Conservation (phyloP, 176 grass and related monocot species). For the Avena sativa region DNA sequence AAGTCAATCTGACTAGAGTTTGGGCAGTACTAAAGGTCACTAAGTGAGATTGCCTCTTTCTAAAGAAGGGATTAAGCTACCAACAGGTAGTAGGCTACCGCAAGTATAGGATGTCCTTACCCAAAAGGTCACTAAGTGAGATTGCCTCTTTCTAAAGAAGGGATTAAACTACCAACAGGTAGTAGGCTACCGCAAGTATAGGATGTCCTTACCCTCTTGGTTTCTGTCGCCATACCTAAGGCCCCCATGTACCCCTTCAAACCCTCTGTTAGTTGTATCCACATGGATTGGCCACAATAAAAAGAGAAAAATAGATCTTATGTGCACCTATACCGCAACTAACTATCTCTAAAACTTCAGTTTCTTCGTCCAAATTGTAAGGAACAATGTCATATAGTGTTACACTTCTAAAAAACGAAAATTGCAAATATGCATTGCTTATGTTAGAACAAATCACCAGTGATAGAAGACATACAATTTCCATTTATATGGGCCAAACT, state of each 20-base stretch:
- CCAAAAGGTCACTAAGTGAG: not conserved
- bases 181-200: not conserved
- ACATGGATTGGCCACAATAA: not conserved
- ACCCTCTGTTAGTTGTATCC: no score
- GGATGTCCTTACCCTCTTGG: not conserved
- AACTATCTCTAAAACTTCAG: not conserved
- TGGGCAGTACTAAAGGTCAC: no score
- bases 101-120: not conserved
- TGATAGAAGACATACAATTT: not conserved
- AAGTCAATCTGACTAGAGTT: constrained; percentile 21
- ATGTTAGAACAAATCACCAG: not conserved
- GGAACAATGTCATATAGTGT: no score
- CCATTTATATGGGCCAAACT: not conserved
- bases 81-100: no score
- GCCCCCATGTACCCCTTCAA: not conserved
- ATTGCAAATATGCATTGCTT: not conserved
- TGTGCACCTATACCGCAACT: not conserved
- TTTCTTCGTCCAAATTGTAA: not conserved
- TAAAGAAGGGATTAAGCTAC: no score
- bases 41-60: no score
- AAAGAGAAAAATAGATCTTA: not conserved
- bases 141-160: no score
- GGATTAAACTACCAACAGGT: no score
- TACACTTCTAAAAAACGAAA: not conserved
- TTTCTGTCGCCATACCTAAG: constrained; percentile 23